Conservation (phyloP, 208 protist genomes). For the Wallacemonas sp. region DNA sequence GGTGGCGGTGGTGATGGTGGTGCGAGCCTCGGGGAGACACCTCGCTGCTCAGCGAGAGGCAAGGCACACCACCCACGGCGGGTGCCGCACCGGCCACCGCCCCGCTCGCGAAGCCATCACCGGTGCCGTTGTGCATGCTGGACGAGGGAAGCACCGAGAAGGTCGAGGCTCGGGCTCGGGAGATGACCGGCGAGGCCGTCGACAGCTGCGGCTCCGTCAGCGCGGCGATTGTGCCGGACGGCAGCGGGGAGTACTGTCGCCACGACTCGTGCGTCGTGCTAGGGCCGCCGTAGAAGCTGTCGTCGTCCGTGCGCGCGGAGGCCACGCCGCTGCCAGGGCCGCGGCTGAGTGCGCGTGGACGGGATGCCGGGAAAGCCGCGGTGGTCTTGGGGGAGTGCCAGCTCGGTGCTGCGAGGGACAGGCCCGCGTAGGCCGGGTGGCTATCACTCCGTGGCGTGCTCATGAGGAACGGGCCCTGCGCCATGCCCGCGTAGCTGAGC, state of each 20-base stretch:
- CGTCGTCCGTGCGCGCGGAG: background rate
- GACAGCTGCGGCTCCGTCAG: background rate
- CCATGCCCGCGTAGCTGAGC: background rate
- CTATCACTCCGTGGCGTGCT: background rate
- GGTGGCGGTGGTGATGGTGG: no score
- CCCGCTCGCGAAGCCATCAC: no score
- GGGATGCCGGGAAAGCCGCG: background rate
- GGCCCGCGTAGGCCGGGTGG: background rate
- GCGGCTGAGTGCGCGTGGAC: background rate
- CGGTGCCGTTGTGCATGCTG: no score
- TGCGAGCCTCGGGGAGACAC: no score
- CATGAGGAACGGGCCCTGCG: slow-evolving; percentile 8
- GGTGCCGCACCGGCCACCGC: no score
- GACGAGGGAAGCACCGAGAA: background rate
- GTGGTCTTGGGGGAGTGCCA: slow-evolving; percentile 5
- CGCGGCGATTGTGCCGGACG: background rate
- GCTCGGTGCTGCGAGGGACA: background rate
- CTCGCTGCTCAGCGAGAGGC: no score
- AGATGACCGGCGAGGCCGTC: background rate
- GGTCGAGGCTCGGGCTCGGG: background rate
- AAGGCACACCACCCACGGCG: no score
- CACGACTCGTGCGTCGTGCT: no score
- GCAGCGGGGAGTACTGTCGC: background rate
- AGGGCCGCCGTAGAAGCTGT: background rate
- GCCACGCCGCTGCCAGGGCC: background rate